These are phyloP conservation scores for Alternaria conjuncta DNA, from an alignment of 2,329 filamentous ascomycete genomes.

Conservation along the genomic window DNA sequence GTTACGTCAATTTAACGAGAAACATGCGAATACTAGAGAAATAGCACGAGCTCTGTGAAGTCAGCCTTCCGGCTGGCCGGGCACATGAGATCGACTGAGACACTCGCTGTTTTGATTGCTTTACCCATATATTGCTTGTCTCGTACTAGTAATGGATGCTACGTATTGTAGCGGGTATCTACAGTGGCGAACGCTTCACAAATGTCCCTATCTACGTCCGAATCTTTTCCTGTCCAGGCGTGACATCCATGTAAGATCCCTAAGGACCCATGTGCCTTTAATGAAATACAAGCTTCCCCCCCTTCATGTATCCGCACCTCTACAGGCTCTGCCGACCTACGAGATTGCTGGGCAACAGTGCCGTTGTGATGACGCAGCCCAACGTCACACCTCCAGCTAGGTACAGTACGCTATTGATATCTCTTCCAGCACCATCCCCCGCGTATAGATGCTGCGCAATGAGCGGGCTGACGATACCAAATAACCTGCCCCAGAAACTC, in stretches of 20 bases:
- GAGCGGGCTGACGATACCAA: conserved; percentile 64
- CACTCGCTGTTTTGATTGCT: background rate
- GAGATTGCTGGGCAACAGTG: conserved; percentile 54
- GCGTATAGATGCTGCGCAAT: conserved; percentile 58
- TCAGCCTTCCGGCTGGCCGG: background rate
- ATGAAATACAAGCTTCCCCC: background rate
- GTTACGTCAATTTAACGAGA: background rate
- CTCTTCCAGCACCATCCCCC: conserved; percentile 35
- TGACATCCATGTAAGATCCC: background rate
- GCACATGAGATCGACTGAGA: background rate
- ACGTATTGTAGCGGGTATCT: conserved; percentile 2
- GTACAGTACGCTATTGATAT: conserved; percentile 61
- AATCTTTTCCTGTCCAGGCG: background rate
- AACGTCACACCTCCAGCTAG: conserved; percentile 63
- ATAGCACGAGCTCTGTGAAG: background rate
- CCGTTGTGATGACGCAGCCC: conserved; percentile 60
- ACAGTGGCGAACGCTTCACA: background rate
- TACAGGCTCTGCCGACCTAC: conserved; percentile 31
- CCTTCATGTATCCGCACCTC: background rate
- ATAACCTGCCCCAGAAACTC: conserved; percentile 65
- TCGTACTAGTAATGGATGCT: background rate
- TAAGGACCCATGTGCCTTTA: background rate
- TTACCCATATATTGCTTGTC: background rate
- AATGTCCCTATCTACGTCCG: background rate
- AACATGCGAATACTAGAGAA: background rate